Base-by-base conservation (phyloP, 2,329 filamentous ascomycete species). In the Acrodontium crateriforme region DNA sequence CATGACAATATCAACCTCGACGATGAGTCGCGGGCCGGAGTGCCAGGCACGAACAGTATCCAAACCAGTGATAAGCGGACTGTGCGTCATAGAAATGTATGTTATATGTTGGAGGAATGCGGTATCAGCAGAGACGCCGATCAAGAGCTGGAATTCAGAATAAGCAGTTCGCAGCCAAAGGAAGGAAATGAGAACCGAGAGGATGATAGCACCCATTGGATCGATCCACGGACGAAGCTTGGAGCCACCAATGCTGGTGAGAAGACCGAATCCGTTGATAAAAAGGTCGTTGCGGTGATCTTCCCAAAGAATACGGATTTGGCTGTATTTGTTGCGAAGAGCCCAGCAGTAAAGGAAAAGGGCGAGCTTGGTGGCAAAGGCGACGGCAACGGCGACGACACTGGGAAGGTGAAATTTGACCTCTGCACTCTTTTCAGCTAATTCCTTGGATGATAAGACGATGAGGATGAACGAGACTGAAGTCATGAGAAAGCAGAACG, bases 1-100 rank as follows among this genome's bases (percentile, higher is more conserved):
- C 83, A 95, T 93, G 46, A 95, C 87, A 30, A 95, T 74, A 50
- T 98, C 89, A 19, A 95, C 83, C 62, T 98, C 89, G 41, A 91
- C 85, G 40, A 95, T 84, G 24, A 94, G 70, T 12, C 87, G 70
- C 1, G 85, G 72, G 0, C 87, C 87, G 5, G 76, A 82, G 56
- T 94, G 85, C 58, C 93, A 95, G 1, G 85, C 83, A 28, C 89
- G 74, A 3, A 95, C 89, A 2, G 89, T 98, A 54, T 98, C 89
- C 51, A 98, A 91, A 44, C 82, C 80, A 30, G 65, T 67, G 49
- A 98, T 82, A 18, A 67, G 57, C 1, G 79, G 71, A 18, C 80
- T 85, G 59, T 95, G 89, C 6, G 87, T 95, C 62, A 95, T 75
- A 20, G 71, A 84, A 42, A 91, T 80, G 56, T 98, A 98, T 0